Percentiles rank a stretch among this genome's conserved stretches.
These are phyloP conservation scores for Termitomyces sp. DNA, from an alignment of 768 basidiomycete genomes.

Conservation along the genomic window DNA sequence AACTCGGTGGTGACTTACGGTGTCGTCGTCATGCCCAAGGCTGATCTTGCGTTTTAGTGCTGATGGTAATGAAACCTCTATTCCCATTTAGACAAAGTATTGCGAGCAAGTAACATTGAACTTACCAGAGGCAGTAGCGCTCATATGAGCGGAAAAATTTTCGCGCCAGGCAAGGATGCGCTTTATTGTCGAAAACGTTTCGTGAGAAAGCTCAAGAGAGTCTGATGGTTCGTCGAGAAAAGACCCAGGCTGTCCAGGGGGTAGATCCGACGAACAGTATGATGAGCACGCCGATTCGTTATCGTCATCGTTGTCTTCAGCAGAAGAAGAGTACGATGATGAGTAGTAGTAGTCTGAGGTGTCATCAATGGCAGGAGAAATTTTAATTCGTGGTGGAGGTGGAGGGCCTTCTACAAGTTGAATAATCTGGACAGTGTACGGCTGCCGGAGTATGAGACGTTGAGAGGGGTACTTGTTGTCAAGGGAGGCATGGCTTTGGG, in stretches of 20 bases:
- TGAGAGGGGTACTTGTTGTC: conserved; percentile 28
- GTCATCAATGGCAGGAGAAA: conserved; percentile 31
- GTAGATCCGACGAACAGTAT: conserved; percentile 65
- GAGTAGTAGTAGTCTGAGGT: conserved; percentile 35
- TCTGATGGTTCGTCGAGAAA: conserved; percentile 6
- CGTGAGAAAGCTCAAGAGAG: conserved; percentile 24
- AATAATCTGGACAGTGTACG: conserved; percentile 57
- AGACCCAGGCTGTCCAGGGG: conserved; percentile 29
- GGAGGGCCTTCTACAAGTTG: conserved; percentile 67
- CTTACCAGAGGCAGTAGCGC: conserved; percentile 35
- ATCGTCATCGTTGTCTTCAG: conserved; percentile 17
- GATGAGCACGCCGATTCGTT: conserved; percentile 52
- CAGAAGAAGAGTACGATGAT: conserved; percentile 30
- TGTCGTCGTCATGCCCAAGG: conserved; percentile 36
- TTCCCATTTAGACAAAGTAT: conserved; percentile 9
- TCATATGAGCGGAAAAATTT: conserved; percentile 39
- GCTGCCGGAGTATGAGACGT: conserved; percentile 43
- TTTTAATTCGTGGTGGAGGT: conserved; percentile 41
- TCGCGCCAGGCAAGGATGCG: conserved; percentile 74
- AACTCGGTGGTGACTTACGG: conserved; percentile 20
- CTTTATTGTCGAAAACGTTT: conserved; percentile 53
- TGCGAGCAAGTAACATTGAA: neutral
- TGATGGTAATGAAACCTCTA: conserved; percentile 25
- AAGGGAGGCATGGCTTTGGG: conserved; percentile 17
- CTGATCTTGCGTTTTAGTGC: conserved; percentile 49